A percentile compares a stretch with the other conserved stretches of the same genome.
Evolutionary conservation across 306 rosid species (phyloP).

Genomic region (Begonia fuchsioides): DNA sequence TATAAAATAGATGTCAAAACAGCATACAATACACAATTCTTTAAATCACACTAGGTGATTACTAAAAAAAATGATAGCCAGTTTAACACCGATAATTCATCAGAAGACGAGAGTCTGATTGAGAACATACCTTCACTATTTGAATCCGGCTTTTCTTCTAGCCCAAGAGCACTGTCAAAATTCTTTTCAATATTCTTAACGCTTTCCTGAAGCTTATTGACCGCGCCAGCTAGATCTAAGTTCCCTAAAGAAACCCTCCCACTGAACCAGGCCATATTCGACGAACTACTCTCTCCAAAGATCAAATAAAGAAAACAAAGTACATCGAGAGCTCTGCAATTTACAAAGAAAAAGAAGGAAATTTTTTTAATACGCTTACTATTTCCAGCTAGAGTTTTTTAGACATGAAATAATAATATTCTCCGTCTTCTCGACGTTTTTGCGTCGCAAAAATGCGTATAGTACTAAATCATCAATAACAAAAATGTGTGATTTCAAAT

Average conservation of each 20-base stretch:
- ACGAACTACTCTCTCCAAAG: conserved; percentile 13
- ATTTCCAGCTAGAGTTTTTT: too few species aligned
- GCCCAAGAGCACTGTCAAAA: conserved; percentile 85
- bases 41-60: too few species aligned
- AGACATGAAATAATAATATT: too few species aligned
- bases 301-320: conserved; percentile 16
- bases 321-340: conserved; percentile 15
- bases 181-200: conserved; percentile 96
- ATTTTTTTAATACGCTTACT: too few species aligned
- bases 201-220: conserved; percentile 97
- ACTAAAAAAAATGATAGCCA: too few species aligned
- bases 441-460: too few species aligned
- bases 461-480: too few species aligned
- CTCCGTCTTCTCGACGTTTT: too few species aligned
- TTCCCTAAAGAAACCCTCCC: conserved; percentile 68
- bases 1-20: too few species aligned
- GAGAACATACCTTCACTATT: conserved; percentile 57
- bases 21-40: too few species aligned
- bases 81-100: too few species aligned
- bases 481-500: too few species aligned
- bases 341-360: background rate
- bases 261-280: conserved; percentile 90
- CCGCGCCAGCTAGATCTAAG: conserved; percentile 96
- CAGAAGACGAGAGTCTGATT: background rate
- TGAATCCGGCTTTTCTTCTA: conserved; percentile 63